Base-by-base conservation (phyloP, 345 rosid species). In the Camelina hispida region DNA sequence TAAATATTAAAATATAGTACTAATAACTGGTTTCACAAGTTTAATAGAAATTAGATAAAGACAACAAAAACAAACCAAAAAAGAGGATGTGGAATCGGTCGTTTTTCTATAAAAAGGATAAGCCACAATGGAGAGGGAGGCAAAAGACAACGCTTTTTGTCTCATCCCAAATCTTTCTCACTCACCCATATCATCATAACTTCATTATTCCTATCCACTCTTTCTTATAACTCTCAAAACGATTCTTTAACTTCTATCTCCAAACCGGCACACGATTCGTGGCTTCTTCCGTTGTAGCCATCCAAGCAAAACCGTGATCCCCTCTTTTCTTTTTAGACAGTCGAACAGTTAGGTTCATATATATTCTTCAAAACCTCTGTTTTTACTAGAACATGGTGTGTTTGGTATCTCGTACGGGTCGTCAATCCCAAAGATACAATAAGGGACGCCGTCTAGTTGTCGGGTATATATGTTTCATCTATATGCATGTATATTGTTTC, bases 361-460 rank as follows among this genome's bases (percentile, higher is more conserved):
- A 77, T 61, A 47, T 38, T 57, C 62, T 71, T 38, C 47, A 43
- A 40, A 4, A 3, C 23, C 62, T 71, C 63, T 57, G 5, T 15
- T 34, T 69, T 17, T 28, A 32, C 16, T 1, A 2, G 2, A 66
- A 72, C 51, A 88, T 84, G 88, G 80, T 79, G 54, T 89, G 93
- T n/a, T 25, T 87, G 81, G 89, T 86, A 15, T 81, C 98, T 76
- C 87, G 98, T 4, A 75, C 91, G 0, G 95, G 96, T 61, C 88
- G 96, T 63, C 84, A 87, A 61, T 70, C 75, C 73, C 98, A 93
- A 83, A 81, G 95, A 71, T 86, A 93, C 73, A 86, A 85, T 65
- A 42, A 82, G 69, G 95, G 94, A 34, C 88, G 93, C 52, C 96
- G 97, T 56, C 89, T 73, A 84, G 97, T 92, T 56, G 97, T 92